Evolutionary conservation across 768 basidiomycete species (phyloP), one percentile per base, ranked within the genome.

Genomic region (Phallus indusiatus): DNA sequence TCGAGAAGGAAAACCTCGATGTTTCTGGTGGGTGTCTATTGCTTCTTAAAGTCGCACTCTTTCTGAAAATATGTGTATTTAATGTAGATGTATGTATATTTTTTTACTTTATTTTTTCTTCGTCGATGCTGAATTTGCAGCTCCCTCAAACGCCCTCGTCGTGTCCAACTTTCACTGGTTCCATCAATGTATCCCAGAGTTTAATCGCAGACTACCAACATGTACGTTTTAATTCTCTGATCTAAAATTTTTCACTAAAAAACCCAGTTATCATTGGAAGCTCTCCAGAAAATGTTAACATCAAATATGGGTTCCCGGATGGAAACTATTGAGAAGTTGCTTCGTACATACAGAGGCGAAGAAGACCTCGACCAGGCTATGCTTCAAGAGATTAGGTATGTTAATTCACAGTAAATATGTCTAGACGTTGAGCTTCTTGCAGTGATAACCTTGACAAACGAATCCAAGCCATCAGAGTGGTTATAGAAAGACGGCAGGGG

Each of bases 331-430:
- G 57, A 53, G 18, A 59, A 59, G 18, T 21, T 59, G 36, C 33
- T 59, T 11, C 17, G 22, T 7, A 28, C 33, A 4, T 18, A 33
- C 56, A 50, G 33, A 20, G 48, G 57, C 22, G 28, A 52, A 50
- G 57, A 52, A 59, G 57, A 51, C 11, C 20, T 59, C 16, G 57
- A 59, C 47, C 48, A 35, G 22, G 57, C 57, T n/a, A 59, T 59
- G 57, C 57, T 59, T 33, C 49, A 59, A 34, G 57, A 59, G 16
- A 35, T 47, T 35, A 59, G 57, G 57, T 59, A 17, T 48, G 56
- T 48, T 48, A n/a, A 2, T n/a, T n/a, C 21, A n/a, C 8, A 21
- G 21, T 21, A 21, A 48, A 28, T 12, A 18, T 47, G 8, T 18
- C 55, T 16, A 5, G 14, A n/a, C 53, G 6, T 21, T 48, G n/a